Evolutionary conservation across 164 flowering plant species (phyloP), one percentile per base, ranked within the genome.

Genomic region (Stephania cephalantha): DNA sequence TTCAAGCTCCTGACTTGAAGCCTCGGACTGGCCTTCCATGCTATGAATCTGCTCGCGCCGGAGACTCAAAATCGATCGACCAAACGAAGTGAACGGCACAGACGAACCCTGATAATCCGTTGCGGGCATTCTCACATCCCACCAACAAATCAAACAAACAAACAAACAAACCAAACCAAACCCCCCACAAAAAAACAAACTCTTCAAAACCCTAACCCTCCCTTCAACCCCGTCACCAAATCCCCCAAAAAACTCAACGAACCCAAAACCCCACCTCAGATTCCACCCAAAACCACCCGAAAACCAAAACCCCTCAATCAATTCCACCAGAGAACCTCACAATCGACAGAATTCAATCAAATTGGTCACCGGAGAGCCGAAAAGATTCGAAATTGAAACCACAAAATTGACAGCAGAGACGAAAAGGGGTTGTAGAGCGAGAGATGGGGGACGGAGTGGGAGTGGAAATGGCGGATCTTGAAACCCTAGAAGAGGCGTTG

Each of bases 31-130:
- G 1, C 82, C 70, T 0, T 88, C 97, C 90, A 90, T 84, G 48
- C 91, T 76, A 73, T 91, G 97, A 42, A 86, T 85, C 74, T 89
- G 95, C 48, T 90, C 93, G 1, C 97, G 87, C 55, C 91, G 81
- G 1, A 89, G 76, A 78, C 91, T 88, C 71, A 92, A 20, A 20
- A 92, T 79, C 15, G 97, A 88, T 45, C 93, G 90, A 35, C 93
- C 90, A 5, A 85, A 42, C 15, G 77, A 79, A 8, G 80, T 65
- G n/a, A 85, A 76, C 15, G 87, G 79, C 15, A 83, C 78, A 7
- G 88, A 76, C 7, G 89, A 81, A 20, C 90, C 89, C 58, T 88
- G 94, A 63, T 83, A 83, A 31, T 90, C 97, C 67, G 92, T 90
- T 3, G 89, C 85, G 52, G 91, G 96, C 98, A 91, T 94, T 81